phyloP scores from a whole-genome alignment of 2,329 filamentous ascomycete species.

The Leptographium flavum region DNA sequence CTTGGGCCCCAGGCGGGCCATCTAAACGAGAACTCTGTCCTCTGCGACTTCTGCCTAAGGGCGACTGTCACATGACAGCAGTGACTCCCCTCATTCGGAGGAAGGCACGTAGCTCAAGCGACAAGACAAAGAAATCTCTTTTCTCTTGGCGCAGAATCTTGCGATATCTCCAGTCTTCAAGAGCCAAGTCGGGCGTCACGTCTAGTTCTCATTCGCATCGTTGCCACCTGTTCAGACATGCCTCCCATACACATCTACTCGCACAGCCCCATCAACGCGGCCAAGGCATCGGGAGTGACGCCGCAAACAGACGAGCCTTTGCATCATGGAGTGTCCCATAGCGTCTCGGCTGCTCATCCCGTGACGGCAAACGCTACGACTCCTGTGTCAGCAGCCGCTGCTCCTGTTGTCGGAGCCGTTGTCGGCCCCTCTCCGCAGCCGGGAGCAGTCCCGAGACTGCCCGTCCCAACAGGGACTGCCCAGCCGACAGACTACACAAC shows the following conservation, averaged over 20 bases:
- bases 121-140: not conserved
- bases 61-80: not conserved
- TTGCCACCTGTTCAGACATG: conserved; percentile 25
- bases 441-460: conserved; percentile 28
- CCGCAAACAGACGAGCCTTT: conserved; percentile 32
- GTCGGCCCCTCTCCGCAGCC: conserved; percentile 27
- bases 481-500: conserved; percentile 17
- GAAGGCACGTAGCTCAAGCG: not conserved
- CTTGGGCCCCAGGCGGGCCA: no score
- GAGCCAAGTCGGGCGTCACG: no score
- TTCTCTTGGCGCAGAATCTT: no score
- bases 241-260: conserved; percentile 46
- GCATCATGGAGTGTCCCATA: no score
- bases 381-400: not conserved
- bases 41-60: not conserved
- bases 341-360: conserved; percentile 7
- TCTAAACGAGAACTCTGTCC: no score
- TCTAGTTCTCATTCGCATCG: no score
- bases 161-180: no score
- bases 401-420: not conserved
- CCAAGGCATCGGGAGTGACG: conserved; percentile 35
- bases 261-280: conserved; percentile 42
- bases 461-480: conserved; percentile 26
- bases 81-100: not conserved
- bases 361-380: not conserved